These are phyloP conservation scores for Lachancea quebecensis DNA, from an alignment of 805 yeast genomes.

Conservation along the genomic window DNA sequence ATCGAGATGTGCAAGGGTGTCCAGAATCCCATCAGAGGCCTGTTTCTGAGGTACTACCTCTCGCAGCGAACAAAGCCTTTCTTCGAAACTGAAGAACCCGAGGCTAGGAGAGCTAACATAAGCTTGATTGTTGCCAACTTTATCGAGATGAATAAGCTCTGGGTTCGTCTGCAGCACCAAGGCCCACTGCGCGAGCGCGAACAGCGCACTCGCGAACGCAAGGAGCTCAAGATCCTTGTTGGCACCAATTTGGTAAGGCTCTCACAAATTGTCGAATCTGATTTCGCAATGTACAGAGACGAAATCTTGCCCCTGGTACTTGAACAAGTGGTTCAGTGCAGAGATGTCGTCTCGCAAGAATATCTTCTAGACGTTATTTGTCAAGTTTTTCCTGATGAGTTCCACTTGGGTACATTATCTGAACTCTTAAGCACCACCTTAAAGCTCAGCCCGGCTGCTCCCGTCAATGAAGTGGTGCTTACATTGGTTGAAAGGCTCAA, in stretches of 20 bases:
- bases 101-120: slow-evolving; percentile 33
- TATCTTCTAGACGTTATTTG: slow-evolving; percentile 85
- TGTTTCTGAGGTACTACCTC: slow-evolving; percentile 82
- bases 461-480: slow-evolving; percentile 55
- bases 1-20: slow-evolving; percentile 97
- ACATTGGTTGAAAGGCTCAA: slow-evolving; percentile 65
- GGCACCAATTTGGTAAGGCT: slow-evolving; percentile 88
- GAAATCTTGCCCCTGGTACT: slow-evolving; percentile 70
- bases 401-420: slow-evolving; percentile 70
- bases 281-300: slow-evolving; percentile 38
- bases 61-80: slow-evolving; percentile 67
- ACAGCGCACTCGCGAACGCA: slow-evolving; percentile 69
- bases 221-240: slow-evolving; percentile 82
- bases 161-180: slow-evolving; percentile 96
- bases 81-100: slow-evolving; percentile 24
- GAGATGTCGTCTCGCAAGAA: slow-evolving; percentile 87
- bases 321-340: slow-evolving; percentile 88
- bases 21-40: slow-evolving; percentile 89
- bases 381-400: slow-evolving; percentile 92
- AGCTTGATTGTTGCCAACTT: slow-evolving; percentile 79
- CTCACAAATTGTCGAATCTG: slow-evolving; percentile 76
- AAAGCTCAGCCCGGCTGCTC: slow-evolving; percentile 63
- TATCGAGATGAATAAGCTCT: slow-evolving; percentile 93
- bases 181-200: slow-evolving; percentile 82
- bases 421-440: slow-evolving; percentile 58